Evolutionary conservation across 2,329 filamentous ascomycete species (phyloP).

Genomic region (Ceratocystiopsis brevicomis): DNA sequence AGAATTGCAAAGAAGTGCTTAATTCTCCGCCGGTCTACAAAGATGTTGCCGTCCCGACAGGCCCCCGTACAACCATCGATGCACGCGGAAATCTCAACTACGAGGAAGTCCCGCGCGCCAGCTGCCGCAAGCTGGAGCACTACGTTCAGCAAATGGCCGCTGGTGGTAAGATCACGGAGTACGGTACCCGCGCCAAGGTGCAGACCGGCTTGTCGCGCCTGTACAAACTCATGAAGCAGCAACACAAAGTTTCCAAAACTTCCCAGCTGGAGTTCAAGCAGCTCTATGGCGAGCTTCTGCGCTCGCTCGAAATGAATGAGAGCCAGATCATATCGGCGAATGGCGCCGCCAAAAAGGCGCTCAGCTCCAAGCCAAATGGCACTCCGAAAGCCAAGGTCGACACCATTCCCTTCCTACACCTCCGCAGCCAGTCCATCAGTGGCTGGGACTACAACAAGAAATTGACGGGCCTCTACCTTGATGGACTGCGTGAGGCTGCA

Average conservation of each 20-base stretch:
- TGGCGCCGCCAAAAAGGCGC: conserved; percentile 28
- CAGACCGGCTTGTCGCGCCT: conserved; percentile 88
- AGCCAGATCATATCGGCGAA: conserved; percentile 70
- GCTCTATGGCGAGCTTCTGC: conserved; percentile 83
- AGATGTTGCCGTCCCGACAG: conserved; percentile 83
- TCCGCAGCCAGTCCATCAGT: conserved; percentile 83
- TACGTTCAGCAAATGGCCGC: conserved; percentile 98
- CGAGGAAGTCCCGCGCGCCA: conserved; percentile 66
- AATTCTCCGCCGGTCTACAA: conserved; percentile 77
- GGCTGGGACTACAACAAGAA: conserved; percentile 99
- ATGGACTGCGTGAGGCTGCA: conserved; percentile 78
- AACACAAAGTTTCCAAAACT: conserved; percentile 92
- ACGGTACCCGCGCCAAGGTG: conserved; percentile 94
- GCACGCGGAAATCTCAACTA: conserved; percentile 84
- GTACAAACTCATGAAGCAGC: conserved; percentile 96
- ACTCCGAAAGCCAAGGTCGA: conserved; percentile 76
- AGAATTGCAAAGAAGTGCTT: conserved; percentile 91
- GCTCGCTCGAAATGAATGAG: conserved; percentile 93
- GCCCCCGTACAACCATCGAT: conserved; percentile 81
- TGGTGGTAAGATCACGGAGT: conserved; percentile 94
- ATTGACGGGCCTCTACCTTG: conserved; percentile 79
- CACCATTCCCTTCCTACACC: conserved; percentile 91
- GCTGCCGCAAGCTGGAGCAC: conserved; percentile 91
- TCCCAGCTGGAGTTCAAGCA: conserved; percentile 93
- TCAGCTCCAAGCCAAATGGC: conserved; percentile 27